These are phyloP conservation scores for Viola odorata DNA, from an alignment of 345 rosid species.

Conservation along the genomic window DNA sequence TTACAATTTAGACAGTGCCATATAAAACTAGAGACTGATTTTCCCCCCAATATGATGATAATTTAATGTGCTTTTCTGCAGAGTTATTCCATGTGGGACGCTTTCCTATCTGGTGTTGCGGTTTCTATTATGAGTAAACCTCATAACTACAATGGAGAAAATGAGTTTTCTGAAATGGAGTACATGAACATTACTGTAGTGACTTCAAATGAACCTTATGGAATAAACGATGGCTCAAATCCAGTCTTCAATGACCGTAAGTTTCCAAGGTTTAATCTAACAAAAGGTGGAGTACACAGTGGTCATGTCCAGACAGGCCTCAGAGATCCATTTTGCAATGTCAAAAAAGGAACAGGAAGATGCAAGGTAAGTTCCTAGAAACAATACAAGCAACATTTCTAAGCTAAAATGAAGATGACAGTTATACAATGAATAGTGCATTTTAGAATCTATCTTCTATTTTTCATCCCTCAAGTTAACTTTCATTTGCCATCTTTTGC, in stretches of 20 bases:
- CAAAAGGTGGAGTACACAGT: constrained; percentile 63
- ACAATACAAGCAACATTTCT: no score
- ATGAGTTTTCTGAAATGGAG: constrained; percentile 81
- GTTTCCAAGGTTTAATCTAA: constrained; percentile 56
- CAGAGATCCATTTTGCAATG: constrained; percentile 59
- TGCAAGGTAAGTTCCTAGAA: constrained; percentile 72
- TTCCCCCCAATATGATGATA: no score
- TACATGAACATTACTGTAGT: constrained; percentile 79
- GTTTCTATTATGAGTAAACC: constrained; percentile 59
- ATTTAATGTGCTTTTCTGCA: constrained; percentile 16
- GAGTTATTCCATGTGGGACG: constrained; percentile 96
- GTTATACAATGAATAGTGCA: no score
- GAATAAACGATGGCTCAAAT: constrained; percentile 64
- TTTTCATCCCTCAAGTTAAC: no score
- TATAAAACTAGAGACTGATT: neutral
- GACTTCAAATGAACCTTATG: constrained; percentile 80
- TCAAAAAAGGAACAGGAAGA: constrained; percentile 53
- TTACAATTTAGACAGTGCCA: neutral
- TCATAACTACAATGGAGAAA: constrained; percentile 34
- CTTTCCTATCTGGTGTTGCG: constrained; percentile 78
- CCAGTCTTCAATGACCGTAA: constrained; percentile 58
- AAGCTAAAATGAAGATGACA: no score
- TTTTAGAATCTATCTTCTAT: no score
- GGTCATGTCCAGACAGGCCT: constrained; percentile 82
- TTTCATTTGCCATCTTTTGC: no score